Evolutionary conservation across 2,329 filamentous ascomycete genomes (phyloP).

Genomic region (Hypoxylon sp.): DNA sequence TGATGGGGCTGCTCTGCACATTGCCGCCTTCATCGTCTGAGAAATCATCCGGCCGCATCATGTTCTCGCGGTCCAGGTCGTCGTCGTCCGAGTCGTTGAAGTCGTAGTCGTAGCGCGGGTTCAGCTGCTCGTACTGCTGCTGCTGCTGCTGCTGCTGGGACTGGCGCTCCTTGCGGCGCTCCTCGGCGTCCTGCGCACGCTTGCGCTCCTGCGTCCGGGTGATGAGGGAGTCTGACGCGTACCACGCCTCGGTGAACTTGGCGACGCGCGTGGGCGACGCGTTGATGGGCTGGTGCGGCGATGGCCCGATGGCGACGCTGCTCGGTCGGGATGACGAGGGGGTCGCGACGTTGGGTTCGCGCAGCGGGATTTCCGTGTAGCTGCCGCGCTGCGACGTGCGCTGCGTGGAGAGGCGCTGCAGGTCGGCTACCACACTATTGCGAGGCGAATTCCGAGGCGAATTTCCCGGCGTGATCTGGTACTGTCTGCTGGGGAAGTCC

Average conservation of each 20-base stretch:
- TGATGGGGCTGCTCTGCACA: slow-evolving; percentile 44
- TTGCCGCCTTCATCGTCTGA: slow-evolving; percentile 53
- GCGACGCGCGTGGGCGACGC: slow-evolving; percentile 55
- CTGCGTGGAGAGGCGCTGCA: slow-evolving; percentile 61
- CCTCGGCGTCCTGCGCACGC: slow-evolving; percentile 56
- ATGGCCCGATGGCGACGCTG: slow-evolving; percentile 32
- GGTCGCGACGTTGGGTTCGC: slow-evolving; percentile 51
- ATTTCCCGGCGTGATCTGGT: slow-evolving; percentile 61
- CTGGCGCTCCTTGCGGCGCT: slow-evolving; percentile 33
- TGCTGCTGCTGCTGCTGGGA: slow-evolving; percentile 28
- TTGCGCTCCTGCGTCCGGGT: slow-evolving; percentile 66
- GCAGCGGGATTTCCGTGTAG: slow-evolving; percentile 63
- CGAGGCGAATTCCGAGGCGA: slow-evolving; percentile 59
- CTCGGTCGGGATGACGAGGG: slow-evolving; percentile 42
- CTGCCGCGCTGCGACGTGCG: slow-evolving; percentile 55
- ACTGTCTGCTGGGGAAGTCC: slow-evolving; percentile 67
- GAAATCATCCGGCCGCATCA: slow-evolving; percentile 46
- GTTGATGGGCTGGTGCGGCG: slow-evolving; percentile 46
- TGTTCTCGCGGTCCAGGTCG: slow-evolving; percentile 41
- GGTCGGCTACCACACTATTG: slow-evolving; percentile 56
- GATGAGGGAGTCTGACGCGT: slow-evolving; percentile 65
- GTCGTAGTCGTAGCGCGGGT: slow-evolving; percentile 60
- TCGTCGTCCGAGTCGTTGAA: slow-evolving; percentile 38
- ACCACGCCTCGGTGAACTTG: slow-evolving; percentile 67
- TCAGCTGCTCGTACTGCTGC: slow-evolving; percentile 61